phyloP scores from a whole-genome alignment of 306 rosid genomes.

The Quercus glauca region DNA sequence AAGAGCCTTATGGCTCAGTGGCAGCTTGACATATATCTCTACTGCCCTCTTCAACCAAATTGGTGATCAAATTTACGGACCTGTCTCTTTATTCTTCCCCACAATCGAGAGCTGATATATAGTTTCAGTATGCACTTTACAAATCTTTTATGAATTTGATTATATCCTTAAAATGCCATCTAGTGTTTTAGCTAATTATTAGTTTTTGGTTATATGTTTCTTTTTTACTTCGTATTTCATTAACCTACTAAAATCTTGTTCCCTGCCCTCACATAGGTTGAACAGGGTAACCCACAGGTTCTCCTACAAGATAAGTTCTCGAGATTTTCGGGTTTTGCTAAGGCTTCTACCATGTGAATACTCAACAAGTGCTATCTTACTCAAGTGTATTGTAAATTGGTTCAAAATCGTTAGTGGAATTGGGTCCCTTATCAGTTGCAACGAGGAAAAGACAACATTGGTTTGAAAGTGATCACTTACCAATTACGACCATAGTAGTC shows the following conservation, averaged over 20 bases:
- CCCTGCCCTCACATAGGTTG: conserved; percentile 39
- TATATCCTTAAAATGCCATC: conserved; percentile 3
- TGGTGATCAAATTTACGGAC: background rate
- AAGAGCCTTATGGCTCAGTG: too few species aligned
- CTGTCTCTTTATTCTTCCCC: background rate
- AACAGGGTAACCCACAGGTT: conserved; percentile 77
- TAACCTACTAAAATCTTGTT: background rate
- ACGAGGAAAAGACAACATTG: background rate
- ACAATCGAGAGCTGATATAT: background rate
- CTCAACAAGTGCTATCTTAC: conserved; percentile 9
- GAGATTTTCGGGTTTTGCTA: conserved; percentile 65
- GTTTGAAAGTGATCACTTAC: background rate
- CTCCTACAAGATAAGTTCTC: conserved; percentile 57
- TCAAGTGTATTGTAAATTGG: background rate
- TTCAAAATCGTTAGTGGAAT: background rate
- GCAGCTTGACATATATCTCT: background rate
- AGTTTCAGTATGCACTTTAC: background rate
- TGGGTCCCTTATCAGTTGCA: background rate
- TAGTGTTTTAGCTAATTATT: conserved; percentile 8
- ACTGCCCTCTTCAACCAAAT: background rate
- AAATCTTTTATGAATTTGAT: background rate
- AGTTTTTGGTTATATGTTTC: background rate
- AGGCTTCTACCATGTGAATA: conserved; percentile 65
- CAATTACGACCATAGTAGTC: background rate
- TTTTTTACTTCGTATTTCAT: background rate